Percentiles rank a stretch among this genome's conserved stretches.
phyloP scores from a whole-genome alignment of 2,329 filamentous ascomycete species.

The Arthrobotrys musiformis region DNA sequence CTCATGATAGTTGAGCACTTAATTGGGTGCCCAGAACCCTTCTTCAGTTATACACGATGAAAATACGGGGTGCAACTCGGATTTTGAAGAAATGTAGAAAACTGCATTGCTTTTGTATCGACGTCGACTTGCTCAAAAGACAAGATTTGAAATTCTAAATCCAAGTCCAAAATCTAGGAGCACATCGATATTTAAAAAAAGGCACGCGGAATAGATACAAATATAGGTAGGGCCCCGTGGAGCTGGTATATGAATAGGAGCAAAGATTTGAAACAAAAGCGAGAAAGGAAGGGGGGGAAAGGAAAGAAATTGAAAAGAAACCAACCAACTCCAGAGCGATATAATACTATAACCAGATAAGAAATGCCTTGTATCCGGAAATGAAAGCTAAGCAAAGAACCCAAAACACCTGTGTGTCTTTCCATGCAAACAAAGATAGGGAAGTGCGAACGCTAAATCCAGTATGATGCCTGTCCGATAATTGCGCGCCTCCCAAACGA shows the following conservation, averaged over 20 bases:
- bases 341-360: not conserved
- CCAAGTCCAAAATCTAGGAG: not conserved
- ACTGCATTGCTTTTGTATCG: not conserved
- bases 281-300: too few species aligned
- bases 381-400: not conserved
- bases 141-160: not conserved
- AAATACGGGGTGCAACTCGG: not conserved
- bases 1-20: too few species aligned
- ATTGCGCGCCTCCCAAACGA: not conserved
- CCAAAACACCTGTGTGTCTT: constrained; percentile 26
- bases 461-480: not conserved
- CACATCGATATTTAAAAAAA: not conserved
- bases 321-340: constrained; percentile 18
- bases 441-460: not conserved
- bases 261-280: not conserved
- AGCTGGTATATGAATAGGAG: not conserved
- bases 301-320: not conserved
- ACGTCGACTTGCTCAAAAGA: not conserved
- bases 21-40: too few species aligned
- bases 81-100: not conserved
- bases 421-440: constrained; percentile 1
- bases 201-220: not conserved
- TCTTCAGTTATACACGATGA: too few species aligned
- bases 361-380: not conserved
- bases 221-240: not conserved